These are phyloP conservation scores for Dalbergia cultrata DNA, from an alignment of 306 rosid genomes.

Conservation along the genomic window DNA sequence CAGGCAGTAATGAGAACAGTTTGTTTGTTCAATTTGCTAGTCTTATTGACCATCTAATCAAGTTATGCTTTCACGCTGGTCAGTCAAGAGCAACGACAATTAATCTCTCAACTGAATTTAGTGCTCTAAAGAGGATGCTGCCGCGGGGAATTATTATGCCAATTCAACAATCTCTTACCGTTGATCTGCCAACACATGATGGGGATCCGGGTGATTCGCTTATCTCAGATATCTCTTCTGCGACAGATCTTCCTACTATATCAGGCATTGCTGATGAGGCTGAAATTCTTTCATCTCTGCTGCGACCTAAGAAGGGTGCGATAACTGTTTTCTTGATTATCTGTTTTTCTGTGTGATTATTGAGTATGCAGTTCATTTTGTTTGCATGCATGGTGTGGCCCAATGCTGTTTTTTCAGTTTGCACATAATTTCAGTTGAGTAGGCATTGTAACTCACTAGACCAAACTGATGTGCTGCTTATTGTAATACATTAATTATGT, in stretches of 20 bases:
- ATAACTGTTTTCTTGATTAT: constrained; percentile 37
- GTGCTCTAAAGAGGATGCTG: constrained; percentile 97
- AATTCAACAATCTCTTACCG: constrained; percentile 85
- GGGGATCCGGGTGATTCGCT: constrained; percentile 68
- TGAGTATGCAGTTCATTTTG: constrained; percentile 25
- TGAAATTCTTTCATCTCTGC: constrained; percentile 97
- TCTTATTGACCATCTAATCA: constrained; percentile 89
- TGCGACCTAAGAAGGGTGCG: constrained; percentile 91
- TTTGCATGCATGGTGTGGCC: constrained; percentile 34
- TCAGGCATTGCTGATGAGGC: constrained; percentile 94
- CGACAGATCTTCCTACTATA: constrained; percentile 90
- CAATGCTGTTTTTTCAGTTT: constrained; percentile 22
- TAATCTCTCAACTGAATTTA: constrained; percentile 87
- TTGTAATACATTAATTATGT: constrained; percentile 6
- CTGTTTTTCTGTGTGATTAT: constrained; percentile 28
- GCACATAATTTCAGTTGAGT: constrained; percentile 27
- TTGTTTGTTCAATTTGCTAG: constrained; percentile 90
- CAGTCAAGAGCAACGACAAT: constrained; percentile 83
- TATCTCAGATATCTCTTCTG: constrained; percentile 73
- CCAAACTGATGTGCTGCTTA: neutral
- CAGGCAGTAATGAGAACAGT: constrained; percentile 74
- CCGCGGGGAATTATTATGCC: constrained; percentile 98
- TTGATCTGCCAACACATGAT: constrained; percentile 83
- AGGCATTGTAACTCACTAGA: constrained; percentile 33
- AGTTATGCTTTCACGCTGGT: constrained; percentile 91